phyloP scores from a whole-genome alignment of 2,329 filamentous ascomycete genomes.

The Bretziella fagacearum region DNA sequence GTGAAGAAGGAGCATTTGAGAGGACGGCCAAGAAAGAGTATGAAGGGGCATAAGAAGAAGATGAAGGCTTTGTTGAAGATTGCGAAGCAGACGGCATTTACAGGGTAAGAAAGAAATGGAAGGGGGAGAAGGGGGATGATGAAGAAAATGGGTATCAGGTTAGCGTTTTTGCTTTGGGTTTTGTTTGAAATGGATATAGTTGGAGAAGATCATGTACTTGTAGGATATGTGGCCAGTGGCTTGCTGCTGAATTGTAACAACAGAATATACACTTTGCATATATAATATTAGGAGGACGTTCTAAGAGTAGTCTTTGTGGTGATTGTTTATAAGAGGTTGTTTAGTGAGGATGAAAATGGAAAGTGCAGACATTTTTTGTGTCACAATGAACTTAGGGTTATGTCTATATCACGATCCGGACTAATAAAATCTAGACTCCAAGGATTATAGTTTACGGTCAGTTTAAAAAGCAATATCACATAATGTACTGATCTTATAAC shows the following conservation, averaged over 20 bases:
- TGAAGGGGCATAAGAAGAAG: slow-evolving; percentile 44
- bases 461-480: too few species aligned
- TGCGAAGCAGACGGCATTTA: slow-evolving; percentile 10
- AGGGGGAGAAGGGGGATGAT: not conserved
- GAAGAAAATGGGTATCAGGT: too few species aligned
- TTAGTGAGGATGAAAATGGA: too few species aligned
- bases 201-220: not conserved
- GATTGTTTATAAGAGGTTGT: too few species aligned
- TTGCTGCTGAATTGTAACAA: not conserved
- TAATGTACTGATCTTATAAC: too few species aligned
- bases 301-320: not conserved
- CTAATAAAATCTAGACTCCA: too few species aligned
- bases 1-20: slow-evolving; percentile 31
- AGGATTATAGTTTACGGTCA: too few species aligned
- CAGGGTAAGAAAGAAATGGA: not conserved
- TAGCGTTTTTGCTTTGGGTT: not conserved
- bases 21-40: slow-evolving; percentile 47
- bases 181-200: not conserved
- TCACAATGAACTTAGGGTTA: not conserved
- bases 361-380: too few species aligned
- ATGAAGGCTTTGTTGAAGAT: slow-evolving; percentile 25
- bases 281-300: not conserved
- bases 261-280: not conserved
- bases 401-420: not conserved
- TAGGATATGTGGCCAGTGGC: not conserved